Conservation (phyloP, 2,329 filamentous ascomycete genomes). For the Tolypocladium inflatum region DNA sequence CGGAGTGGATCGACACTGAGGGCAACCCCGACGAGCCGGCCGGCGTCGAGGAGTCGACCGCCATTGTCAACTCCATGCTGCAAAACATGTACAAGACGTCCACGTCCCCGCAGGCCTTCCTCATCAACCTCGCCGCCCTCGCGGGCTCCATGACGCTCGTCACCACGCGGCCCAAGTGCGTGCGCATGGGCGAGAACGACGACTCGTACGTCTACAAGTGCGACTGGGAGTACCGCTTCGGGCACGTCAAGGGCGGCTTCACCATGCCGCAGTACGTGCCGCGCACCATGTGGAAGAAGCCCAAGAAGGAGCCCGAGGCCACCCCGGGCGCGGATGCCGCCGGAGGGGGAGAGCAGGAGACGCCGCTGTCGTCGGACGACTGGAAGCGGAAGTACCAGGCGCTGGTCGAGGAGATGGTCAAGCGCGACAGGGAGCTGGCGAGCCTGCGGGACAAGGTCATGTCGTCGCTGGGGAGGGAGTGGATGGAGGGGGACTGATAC, state of each 20-base stretch:
- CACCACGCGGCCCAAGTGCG: conserved; percentile 27
- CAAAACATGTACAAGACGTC: conserved; percentile 42
- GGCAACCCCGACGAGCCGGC: conserved; percentile 33
- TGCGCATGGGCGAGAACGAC: conserved; percentile 32
- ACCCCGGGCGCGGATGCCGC: background rate
- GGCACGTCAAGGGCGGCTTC: conserved; percentile 41
- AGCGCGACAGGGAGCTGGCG: conserved; percentile 43
- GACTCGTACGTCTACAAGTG: conserved; percentile 38
- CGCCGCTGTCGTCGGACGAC: conserved; percentile 22
- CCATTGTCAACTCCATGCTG: conserved; percentile 44
- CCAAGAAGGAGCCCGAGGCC: conserved; percentile 9
- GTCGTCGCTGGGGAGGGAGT: conserved; percentile 19
- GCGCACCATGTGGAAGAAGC: conserved; percentile 30
- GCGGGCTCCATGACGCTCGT: conserved; percentile 44
- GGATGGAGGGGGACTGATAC: conserved; percentile 5
- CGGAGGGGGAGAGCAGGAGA: background rate
- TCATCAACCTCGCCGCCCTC: conserved; percentile 50
- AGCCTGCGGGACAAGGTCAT: conserved; percentile 34
- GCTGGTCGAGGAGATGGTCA: conserved; percentile 49
- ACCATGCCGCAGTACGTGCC: conserved; percentile 40
- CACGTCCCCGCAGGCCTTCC: conserved; percentile 41
- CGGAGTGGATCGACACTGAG: conserved; percentile 40
- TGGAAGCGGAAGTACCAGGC: conserved; percentile 47
- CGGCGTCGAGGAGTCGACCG: conserved; percentile 41
- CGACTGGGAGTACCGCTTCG: conserved; percentile 47